Evolutionary conservation across 345 rosid genomes (phyloP).

Genomic region (Durio zibethinus): DNA sequence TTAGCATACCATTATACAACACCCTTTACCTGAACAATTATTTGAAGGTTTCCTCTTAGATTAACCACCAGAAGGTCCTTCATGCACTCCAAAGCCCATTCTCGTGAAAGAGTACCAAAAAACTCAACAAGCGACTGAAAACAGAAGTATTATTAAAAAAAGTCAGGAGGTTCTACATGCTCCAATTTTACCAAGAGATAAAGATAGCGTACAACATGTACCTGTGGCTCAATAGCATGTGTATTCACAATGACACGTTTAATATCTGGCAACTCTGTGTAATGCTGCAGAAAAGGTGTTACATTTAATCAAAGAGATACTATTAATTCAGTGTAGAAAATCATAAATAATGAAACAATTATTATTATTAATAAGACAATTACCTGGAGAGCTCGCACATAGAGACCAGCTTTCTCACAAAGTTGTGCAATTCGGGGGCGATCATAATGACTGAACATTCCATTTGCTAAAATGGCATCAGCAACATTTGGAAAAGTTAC

Average conservation of each 20-base stretch:
- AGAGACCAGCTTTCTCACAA: conserved; percentile 99
- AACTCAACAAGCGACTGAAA: conserved; percentile 94
- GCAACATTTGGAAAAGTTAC: conserved; percentile 99
- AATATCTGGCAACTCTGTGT: conserved; percentile 89
- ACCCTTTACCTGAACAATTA: conserved; percentile 83
- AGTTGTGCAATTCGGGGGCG: conserved; percentile 96
- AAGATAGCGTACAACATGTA: conserved; percentile 27
- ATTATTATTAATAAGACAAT: conserved; percentile 12
- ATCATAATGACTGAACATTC: conserved; percentile 98
- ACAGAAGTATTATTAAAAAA: not conserved
- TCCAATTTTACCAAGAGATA: conserved; percentile 12
- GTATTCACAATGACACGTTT: conserved; percentile 99
- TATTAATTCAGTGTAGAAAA: not conserved
- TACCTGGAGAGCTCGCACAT: conserved; percentile 86
- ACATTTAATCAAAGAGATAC: conserved; percentile 4
- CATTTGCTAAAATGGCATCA: conserved; percentile 95
- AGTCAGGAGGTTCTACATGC: conserved; percentile 9
- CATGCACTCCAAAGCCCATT: conserved; percentile 99
- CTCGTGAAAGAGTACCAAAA: conserved; percentile 94
- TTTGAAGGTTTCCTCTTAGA: conserved; percentile 93
- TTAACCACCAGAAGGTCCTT: conserved; percentile 94
- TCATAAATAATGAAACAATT: conserved; percentile 1
- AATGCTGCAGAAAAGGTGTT: conserved; percentile 66
- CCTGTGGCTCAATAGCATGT: conserved; percentile 99
- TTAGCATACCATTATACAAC: conserved; percentile 14